These are phyloP conservation scores for Porphyra umbilicalis DNA, from an alignment of 31 red algal species.

Conservation along the genomic window DNA sequence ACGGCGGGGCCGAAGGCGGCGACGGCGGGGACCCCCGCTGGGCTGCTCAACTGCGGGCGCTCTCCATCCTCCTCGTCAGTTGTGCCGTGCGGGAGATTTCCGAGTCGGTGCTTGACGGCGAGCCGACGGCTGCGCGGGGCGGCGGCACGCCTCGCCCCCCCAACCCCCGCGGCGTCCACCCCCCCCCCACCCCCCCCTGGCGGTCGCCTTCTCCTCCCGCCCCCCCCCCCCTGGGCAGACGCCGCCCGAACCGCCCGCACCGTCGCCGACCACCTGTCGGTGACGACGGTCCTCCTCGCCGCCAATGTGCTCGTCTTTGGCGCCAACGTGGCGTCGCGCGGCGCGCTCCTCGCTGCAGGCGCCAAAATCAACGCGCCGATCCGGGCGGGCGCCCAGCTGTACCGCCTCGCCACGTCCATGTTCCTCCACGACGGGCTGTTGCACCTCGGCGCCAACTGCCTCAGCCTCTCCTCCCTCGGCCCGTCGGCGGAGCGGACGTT, in stretches of 20 bases:
- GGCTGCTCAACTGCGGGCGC: not conserved
- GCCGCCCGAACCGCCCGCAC: not conserved
- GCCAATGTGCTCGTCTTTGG: not conserved
- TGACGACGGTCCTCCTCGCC: not conserved
- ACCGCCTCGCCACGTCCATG: constrained; percentile 85
- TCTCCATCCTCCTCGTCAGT: not conserved
- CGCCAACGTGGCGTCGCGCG: constrained; percentile 5
- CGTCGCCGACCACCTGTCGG: not conserved
- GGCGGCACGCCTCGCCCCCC: not conserved
- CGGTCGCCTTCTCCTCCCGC: not conserved
- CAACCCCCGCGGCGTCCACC: not conserved
- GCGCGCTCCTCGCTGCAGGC: constrained; percentile 42
- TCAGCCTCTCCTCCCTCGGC: constrained; percentile 66
- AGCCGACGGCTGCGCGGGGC: not conserved
- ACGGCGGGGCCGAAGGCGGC: not conserved
- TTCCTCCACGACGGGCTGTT: constrained; percentile 79
- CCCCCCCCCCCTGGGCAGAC: not conserved
- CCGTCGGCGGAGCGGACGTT: constrained; percentile 79
- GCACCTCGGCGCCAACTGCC: constrained; percentile 76
- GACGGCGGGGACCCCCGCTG: not conserved
- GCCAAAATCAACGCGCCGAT: constrained; percentile 90
- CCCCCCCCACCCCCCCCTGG: not conserved
- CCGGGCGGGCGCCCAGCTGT: constrained; percentile 37
- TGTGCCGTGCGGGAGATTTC: not conserved
- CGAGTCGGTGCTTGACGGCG: not conserved